A percentile compares a stretch with the other conserved stretches of the same genome.
Evolutionary conservation across 108 stramenopile species (phyloP).

Genomic region (Skeletonema marinoi): DNA sequence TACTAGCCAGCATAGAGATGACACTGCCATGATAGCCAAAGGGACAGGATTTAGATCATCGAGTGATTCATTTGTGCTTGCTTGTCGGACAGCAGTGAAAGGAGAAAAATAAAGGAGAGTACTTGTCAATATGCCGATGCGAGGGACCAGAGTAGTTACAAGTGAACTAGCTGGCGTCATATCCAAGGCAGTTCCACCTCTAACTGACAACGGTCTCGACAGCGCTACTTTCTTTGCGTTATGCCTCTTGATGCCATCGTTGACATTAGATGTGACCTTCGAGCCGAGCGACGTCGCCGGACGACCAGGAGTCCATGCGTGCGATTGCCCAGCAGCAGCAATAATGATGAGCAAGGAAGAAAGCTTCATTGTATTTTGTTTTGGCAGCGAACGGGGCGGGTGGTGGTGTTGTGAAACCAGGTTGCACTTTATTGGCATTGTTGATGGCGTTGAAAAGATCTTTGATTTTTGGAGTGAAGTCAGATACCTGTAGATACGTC

Average conservation of each 20-base stretch:
- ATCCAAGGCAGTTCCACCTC: conserved; percentile 25
- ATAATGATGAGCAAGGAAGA: neutral
- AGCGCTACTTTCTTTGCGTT: neutral
- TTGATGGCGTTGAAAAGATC: neutral
- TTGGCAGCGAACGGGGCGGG: too few relatives aligned
- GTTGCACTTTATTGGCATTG: too few relatives aligned
- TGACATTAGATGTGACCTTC: neutral
- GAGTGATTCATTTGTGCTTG: conserved; percentile 19
- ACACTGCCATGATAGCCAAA: conserved; percentile 54
- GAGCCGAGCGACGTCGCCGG: neutral
- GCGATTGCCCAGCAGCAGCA: neutral
- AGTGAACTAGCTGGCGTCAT: conserved; percentile 8
- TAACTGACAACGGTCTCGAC: neutral
- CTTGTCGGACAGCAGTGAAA: conserved; percentile 36
- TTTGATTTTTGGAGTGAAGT: neutral
- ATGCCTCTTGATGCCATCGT: neutral
- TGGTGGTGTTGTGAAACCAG: too few relatives aligned
- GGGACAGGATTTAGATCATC: conserved; percentile 54
- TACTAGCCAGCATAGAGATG: conserved; percentile 49
- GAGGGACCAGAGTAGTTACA: conserved; percentile 36
- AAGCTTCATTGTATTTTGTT: neutral
- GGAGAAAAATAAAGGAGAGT: conserved; percentile 56
- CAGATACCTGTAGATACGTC: neutral
- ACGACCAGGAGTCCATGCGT: neutral
- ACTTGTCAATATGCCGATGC: conserved; percentile 50